Evolutionary conservation across 1,284 basidiomycete species (phyloP), one percentile per base, ranked within the genome.

Genomic region (Sporisorium sorghi): DNA sequence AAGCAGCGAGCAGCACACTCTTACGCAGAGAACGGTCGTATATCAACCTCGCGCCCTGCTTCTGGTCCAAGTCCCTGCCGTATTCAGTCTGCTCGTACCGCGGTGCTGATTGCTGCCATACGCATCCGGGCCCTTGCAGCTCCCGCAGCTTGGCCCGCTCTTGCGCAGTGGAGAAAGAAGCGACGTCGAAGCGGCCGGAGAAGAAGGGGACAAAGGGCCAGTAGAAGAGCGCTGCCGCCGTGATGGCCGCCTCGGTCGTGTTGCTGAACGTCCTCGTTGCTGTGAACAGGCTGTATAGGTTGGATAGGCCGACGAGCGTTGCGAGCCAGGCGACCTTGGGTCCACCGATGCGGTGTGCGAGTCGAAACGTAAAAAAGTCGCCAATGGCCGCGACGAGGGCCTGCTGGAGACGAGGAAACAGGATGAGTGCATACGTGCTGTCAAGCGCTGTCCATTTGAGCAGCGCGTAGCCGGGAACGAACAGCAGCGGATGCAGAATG

Each of bases 241-340:
- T 92, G 42, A 99, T 85, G 0, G 92, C 90, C 0, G 94, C 94
- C 83, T 99, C 97, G 21, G 94, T 86, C 6, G 94, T 95, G 83
- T 98, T 99, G 15, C 94, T 96, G 39, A 99, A 87, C 0, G 94
- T 93, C 21, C 97, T 89, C 5, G 93, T 91, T 12, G 97, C 87
- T 1, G 93, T 90, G 57, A 96, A 88, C 0, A 89, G 89, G 82
- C 96, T 89, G 86, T 97, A 99, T 76, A 96, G 89, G 0, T 93
- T 96, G 0, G 91, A 89, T 42, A 94, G 83, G 10, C 93, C 96
- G 35, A 96, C 85, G 62, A 95, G 87, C 21, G n/a, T 15, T 24
- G 55, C 23, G 37, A 44, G 48, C 37, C 57, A 85, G 0, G 88
- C 89, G 66, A 91, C 90, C 43, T 86, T 86, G 19, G 86, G 85